Conservation (phyloP, 805 yeast genomes). For the Debaryomyces prosopidis region DNA sequence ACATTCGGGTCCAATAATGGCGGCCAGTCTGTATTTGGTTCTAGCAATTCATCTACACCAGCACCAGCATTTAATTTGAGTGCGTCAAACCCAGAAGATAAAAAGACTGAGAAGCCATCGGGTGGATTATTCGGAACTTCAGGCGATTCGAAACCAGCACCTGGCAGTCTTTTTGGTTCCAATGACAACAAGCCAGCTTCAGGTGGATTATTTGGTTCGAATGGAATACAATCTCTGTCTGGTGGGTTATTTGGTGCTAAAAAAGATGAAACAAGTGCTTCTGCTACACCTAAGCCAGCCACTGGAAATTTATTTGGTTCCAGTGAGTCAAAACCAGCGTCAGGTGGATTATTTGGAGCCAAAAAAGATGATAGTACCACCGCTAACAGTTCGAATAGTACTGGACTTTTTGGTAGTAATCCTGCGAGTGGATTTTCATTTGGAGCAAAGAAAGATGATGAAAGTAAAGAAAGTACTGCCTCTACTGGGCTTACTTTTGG, state of each 20-base stretch:
- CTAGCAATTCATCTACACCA: conserved; percentile 1
- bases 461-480: conserved; percentile 14
- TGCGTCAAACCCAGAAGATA: conserved; percentile 8
- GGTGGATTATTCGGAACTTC: conserved; percentile 15
- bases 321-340: conserved; percentile 6
- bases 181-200: conserved; percentile 3
- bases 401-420: no score
- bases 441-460: conserved; percentile 22
- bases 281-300: conserved; percentile 4
- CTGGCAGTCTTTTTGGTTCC: conserved; percentile 14
- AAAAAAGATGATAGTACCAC: conserved; percentile 7
- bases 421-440: conserved; percentile 20
- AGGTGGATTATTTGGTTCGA: conserved; percentile 14
- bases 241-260: conserved; percentile 20
- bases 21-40: conserved; percentile 1
- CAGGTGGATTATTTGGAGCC: conserved; percentile 18
- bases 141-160: conserved; percentile 1
- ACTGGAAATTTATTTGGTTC: conserved; percentile 18
- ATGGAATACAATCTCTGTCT: conserved; percentile 5
- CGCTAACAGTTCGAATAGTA: neutral
- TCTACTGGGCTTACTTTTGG: conserved; percentile 20
- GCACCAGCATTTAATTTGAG: conserved; percentile 9
- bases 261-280: conserved; percentile 2
- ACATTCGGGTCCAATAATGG: conserved; percentile 3
- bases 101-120: conserved; percentile 12